Evolutionary conservation across 305 asterid species (phyloP), one percentile per base, ranked within the genome.

Genomic region (Fraxinus velutina): DNA sequence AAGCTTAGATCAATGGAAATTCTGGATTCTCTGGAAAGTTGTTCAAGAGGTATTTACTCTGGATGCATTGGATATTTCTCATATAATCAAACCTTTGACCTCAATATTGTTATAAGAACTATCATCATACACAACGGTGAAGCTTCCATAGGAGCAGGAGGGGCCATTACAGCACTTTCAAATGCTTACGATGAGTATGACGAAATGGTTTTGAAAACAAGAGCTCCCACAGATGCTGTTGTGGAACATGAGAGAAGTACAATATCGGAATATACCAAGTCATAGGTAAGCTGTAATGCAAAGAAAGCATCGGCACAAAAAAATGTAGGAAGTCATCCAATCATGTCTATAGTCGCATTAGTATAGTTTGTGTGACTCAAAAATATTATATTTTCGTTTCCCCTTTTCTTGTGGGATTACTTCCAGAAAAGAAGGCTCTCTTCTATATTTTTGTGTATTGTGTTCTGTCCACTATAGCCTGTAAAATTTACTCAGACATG

Each of bases 41-140:
- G 94, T 73, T 94, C 99, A 1, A 87, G 99, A 79, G 99, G 99
- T 21, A 84, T 96, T 57, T 96, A 96, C 90, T 96, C 99, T 1
- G 99, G 98, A n/a, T 93, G 99, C 92, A 93, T 96, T 10, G 99
- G 99, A 15, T 96, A 89, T 82, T 92, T 96, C 87, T 94, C 98
- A 0, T 92, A 92, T 88, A 93, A 94, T 88, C 98, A 92, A 81
- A 93, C 98, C n/a, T 96, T 96, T 76, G 99, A 96, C 82, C 98
- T 96, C 62, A 96, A 96, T 78, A 96, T 96, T 17, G 98, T 94
- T 52, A 94, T 96, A 73, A 87, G 98, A 85, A 92, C 94, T 0
- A 80, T 94, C 8, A 91, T 96, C 29, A 81, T 96, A 79, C 94
- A 91, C 7, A 88, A 90, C 7, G 98, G 94, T 32, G 91, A 91